Percentiles rank a stretch among this genome's conserved stretches.
Evolutionary conservation across 1,284 basidiomycete species (phyloP).

Genomic region (Ustilago loliicola): DNA sequence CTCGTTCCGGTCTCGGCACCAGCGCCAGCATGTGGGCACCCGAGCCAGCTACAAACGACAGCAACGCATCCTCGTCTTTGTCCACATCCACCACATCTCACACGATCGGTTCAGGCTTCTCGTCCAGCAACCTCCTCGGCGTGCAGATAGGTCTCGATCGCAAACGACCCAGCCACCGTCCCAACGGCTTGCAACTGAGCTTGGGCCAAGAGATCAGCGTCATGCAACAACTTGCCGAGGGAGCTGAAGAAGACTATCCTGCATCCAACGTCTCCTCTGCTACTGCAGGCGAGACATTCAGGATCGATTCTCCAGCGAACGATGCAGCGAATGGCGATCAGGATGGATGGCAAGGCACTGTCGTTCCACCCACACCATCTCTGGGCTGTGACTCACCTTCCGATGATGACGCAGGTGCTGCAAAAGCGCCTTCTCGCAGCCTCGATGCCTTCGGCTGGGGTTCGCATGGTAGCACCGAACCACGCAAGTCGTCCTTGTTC

Average conservation of each 20-base stretch:
- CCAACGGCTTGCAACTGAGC: conserved; percentile 51
- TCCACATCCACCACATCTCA: conserved; percentile 20
- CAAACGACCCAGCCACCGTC: conserved; percentile 43
- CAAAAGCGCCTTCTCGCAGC: conserved; percentile 29
- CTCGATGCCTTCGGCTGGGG: conserved; percentile 50
- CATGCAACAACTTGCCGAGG: conserved; percentile 52
- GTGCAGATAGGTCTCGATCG: conserved; percentile 38
- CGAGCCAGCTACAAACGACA: conserved; percentile 23
- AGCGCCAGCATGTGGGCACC: conserved; percentile 55
- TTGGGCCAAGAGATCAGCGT: conserved; percentile 52
- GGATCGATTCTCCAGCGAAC: conserved; percentile 27
- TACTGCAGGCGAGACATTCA: conserved; percentile 22
- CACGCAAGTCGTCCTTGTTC: conserved; percentile 37
- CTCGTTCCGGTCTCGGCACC: conserved; percentile 43
- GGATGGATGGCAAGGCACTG: conserved; percentile 36
- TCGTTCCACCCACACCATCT: conserved; percentile 50
- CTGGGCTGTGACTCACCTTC: conserved; percentile 43
- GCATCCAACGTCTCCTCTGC: conserved; percentile 33
- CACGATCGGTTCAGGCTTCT: conserved; percentile 31
- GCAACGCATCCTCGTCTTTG: background rate
- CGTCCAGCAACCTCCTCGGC: conserved; percentile 34
- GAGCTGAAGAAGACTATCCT: conserved; percentile 40
- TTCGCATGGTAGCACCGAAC: conserved; percentile 7
- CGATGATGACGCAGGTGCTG: conserved; percentile 21
- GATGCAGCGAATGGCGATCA: conserved; percentile 4